Conservation (phyloP, 129 eudicot genomes). For the Rutidosis leptorrhynchoides region DNA sequence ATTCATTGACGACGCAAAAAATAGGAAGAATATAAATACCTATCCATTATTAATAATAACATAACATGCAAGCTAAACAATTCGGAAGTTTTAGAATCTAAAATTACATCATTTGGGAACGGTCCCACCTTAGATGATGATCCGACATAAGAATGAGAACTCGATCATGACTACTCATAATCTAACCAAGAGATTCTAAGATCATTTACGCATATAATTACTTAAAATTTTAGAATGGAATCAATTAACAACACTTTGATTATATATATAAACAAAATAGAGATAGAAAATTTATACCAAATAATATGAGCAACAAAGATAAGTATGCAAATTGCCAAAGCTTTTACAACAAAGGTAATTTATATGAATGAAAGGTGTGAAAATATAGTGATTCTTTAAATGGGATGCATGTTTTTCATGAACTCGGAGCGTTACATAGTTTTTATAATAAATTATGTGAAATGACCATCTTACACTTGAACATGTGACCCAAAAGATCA, state of each 20-base stretch:
- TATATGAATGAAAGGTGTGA: constrained; percentile 3
- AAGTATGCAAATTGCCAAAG: constrained; percentile 17
- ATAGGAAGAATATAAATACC: background rate
- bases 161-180: constrained; percentile 1
- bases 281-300: constrained; percentile 14
- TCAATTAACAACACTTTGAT: constrained; percentile 5
- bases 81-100: background rate
- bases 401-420: constrained; percentile 1
- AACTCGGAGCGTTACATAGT: background rate
- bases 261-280: background rate
- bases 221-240: background rate
- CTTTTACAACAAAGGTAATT: background rate
- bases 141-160: constrained; percentile 6
- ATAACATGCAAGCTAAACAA: background rate
- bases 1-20: background rate
- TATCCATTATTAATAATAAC: background rate
- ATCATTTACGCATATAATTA: background rate
- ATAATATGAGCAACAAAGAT: constrained; percentile 13
- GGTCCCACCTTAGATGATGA: background rate
- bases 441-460: background rate
- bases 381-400: constrained; percentile 16
- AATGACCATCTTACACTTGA: constrained; percentile 29
- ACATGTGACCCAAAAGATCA: background rate
- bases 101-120: background rate
- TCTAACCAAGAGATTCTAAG: constrained; percentile 2